A percentile compares a stretch with the other conserved stretches of the same genome.
Evolutionary conservation across 2,329 filamentous ascomycete species (phyloP).

Genomic region (Penicillium vulpinum): DNA sequence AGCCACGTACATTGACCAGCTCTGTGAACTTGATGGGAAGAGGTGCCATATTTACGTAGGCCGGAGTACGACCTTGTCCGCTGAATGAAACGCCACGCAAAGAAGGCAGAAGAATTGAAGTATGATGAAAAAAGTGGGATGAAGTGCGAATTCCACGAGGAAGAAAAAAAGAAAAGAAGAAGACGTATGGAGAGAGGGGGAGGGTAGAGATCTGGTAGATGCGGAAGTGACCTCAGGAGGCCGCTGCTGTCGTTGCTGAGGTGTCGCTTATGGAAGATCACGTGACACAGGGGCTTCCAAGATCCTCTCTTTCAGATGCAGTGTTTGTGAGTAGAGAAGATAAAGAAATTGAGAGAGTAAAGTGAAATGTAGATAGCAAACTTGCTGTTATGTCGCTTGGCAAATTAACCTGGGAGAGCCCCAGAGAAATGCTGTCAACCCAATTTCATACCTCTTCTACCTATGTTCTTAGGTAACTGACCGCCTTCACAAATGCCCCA

Average conservation of each 20-base stretch:
- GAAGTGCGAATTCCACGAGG: slow-evolving; percentile 12
- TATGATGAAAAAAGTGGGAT: slow-evolving; percentile 15
- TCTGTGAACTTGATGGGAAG: slow-evolving; percentile 92
- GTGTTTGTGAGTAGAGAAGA: not conserved
- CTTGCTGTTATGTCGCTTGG: not conserved
- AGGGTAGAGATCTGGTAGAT: slow-evolving; percentile 30
- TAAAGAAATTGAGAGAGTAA: not conserved
- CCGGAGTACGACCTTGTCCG: slow-evolving; percentile 46
- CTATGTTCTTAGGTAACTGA: not conserved
- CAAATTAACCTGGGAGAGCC: not conserved
- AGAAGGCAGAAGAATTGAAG: slow-evolving; percentile 28
- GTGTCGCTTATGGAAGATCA: slow-evolving; percentile 42
- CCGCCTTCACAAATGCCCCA: not conserved
- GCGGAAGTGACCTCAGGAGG: slow-evolving; percentile 45
- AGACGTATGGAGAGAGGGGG: slow-evolving; percentile 19
- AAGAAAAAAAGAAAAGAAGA: slow-evolving; percentile 20
- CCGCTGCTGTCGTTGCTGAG: slow-evolving; percentile 42
- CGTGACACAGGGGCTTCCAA: slow-evolving; percentile 31
- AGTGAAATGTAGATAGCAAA: not conserved
- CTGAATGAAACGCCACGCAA: slow-evolving; percentile 42
- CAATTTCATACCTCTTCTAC: not conserved
- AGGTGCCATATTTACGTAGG: slow-evolving; percentile 56
- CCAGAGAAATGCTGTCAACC: not conserved
- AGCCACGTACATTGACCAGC: slow-evolving; percentile 70
- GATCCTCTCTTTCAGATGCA: not conserved